These are phyloP conservation scores for Penicillium sp. DNA, from an alignment of 2,329 filamentous ascomycete species.

Conservation along the genomic window DNA sequence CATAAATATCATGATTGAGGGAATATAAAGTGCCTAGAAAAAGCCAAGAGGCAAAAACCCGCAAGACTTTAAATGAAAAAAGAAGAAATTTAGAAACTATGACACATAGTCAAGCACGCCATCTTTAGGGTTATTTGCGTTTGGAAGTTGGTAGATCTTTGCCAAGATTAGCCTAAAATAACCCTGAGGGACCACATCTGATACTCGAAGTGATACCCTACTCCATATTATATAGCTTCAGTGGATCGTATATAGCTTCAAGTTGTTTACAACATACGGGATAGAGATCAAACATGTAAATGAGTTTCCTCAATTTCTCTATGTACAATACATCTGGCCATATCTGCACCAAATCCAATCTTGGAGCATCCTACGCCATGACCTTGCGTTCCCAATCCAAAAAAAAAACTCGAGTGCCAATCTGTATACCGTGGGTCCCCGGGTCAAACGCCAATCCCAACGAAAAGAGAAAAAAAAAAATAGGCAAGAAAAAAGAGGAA, in stretches of 20 bases:
- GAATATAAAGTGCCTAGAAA: background rate
- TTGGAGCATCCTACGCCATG: constrained; percentile 19
- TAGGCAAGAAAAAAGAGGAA: background rate
- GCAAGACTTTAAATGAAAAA: background rate
- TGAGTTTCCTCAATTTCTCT: constrained; percentile 21
- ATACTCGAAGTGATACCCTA: background rate
- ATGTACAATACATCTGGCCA: constrained; percentile 25
- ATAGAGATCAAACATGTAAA: background rate
- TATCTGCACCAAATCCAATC: constrained; percentile 19
- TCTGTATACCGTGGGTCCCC: constrained; percentile 23
- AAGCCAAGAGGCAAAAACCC: background rate
- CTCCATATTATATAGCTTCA: background rate
- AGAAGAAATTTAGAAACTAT: background rate
- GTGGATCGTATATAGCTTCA: too few relatives aligned
- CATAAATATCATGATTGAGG: background rate
- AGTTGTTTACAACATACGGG: background rate
- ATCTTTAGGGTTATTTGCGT: constrained; percentile 1
- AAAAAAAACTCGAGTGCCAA: constrained; percentile 17
- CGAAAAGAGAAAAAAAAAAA: constrained; percentile 2
- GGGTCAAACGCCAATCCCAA: constrained; percentile 18
- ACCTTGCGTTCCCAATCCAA: constrained; percentile 13
- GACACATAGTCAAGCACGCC: constrained; percentile 12
- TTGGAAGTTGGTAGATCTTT: background rate
- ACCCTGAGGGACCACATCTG: background rate
- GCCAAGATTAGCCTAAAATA: background rate